Evolutionary conservation across 2,329 filamentous ascomycete genomes (phyloP), one percentile per base, ranked within the genome.

Genomic region (Trichophyton mentagrophytes): DNA sequence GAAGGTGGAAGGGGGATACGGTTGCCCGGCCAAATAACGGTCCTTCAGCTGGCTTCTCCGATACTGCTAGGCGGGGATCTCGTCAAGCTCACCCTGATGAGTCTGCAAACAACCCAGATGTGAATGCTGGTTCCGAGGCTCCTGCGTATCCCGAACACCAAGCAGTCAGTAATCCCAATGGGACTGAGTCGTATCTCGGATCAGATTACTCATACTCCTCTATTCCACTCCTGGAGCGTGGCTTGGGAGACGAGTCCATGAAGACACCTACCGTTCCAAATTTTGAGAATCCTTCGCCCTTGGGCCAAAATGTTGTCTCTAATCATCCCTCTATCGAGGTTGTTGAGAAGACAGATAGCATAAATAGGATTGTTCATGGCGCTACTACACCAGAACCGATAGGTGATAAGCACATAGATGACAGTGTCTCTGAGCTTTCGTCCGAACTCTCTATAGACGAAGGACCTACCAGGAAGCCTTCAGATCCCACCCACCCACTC

Each of bases 161-260:
- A 27, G n/a, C 15, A 33, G n/a, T n/a, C 3, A 8, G 25, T 55
- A 9, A 17, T 8, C 1, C 7, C 25, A 55, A 15, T 33, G n/a
- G n/a, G 2, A 55, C 60, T 27, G 42, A 62, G 27, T 77, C 76
- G 2, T 71, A 77, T 27, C 80, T 83, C 13, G 82, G 81, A 61
- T 90, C 89, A 0, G 80, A 83, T 30, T 84, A 86, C 57, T 92
- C 88, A 0, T 90, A 90, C 69, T 86, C 83, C 44, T 91, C 88
- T 0, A 84, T 86, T 38, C 89, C 90, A 3, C 79, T 93, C 6
- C 79, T 95, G 11, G 86, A 92, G 63, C 82, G 87, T 57, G 87
- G 81, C 5, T 64, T 76, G 55, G 71, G 69, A 36, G 71, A 79
- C 57, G 75, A 79, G 15, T 77, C 77, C 1, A 79, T 80, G 76